Evolutionary conservation across 345 rosid species (phyloP).

Genomic region (Acer campestre): DNA sequence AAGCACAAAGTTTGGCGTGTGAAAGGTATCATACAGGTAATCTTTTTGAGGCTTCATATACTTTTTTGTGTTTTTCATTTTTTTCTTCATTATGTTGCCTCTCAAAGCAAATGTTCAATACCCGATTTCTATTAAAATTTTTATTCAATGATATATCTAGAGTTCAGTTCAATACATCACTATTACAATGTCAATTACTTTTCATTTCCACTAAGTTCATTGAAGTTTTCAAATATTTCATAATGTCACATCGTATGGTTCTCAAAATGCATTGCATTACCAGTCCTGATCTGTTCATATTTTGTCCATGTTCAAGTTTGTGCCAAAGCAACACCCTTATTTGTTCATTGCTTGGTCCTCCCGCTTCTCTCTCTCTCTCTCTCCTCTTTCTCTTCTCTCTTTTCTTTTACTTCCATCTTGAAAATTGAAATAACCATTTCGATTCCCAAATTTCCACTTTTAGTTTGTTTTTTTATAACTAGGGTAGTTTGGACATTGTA

Average conservation of each 20-base stretch:
- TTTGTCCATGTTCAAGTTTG: background rate
- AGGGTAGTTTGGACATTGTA: no score
- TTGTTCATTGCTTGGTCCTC: background rate
- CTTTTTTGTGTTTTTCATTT: background rate
- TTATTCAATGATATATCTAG: background rate
- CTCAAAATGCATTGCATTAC: background rate
- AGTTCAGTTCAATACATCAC: background rate
- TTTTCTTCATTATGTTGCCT: background rate
- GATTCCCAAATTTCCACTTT: no score
- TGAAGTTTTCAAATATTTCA: constrained; percentile 10
- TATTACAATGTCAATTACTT: background rate
- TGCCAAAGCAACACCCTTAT: background rate
- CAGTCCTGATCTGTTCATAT: background rate
- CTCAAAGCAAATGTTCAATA: background rate
- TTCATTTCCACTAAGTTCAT: background rate
- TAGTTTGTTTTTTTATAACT: no score
- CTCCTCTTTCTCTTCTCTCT: no score
- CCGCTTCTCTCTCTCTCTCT: no score
- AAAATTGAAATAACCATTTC: no score
- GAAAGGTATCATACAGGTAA: constrained; percentile 94
- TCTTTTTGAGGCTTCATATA: background rate
- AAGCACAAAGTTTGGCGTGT: constrained; percentile 98
- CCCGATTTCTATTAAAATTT: background rate
- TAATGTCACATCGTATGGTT: background rate
- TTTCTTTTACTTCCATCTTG: no score